Conservation (phyloP, 169 alveolate species). For the Amoebophrya sp. region DNA sequence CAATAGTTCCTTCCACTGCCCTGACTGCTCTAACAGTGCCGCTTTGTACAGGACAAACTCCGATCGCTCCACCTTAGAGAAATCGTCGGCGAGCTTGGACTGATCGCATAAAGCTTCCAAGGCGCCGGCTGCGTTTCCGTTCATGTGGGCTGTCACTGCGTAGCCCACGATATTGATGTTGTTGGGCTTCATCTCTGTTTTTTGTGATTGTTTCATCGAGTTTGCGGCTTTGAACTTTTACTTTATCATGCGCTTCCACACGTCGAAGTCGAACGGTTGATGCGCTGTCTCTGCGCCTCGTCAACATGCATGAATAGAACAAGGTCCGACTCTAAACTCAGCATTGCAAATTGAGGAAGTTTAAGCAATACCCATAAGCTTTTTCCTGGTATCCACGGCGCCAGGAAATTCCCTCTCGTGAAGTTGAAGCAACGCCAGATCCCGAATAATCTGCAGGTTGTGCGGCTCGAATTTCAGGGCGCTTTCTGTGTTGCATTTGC, state of each 20-base stretch:
- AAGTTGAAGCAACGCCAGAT: slow-evolving; percentile 60
- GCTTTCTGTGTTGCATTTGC: slow-evolving; percentile 35
- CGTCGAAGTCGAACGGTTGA: too few species aligned
- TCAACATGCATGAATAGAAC: too few species aligned
- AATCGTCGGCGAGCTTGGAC: background rate
- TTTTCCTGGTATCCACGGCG: slow-evolving; percentile 54
- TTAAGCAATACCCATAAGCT: slow-evolving; percentile 54
- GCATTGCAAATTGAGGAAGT: too few species aligned
- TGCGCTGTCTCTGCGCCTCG: too few species aligned
- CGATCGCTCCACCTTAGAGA: background rate
- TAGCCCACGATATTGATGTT: slow-evolving; percentile 45
- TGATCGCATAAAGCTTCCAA: background rate
- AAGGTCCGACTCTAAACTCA: too few species aligned
- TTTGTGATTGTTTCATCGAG: slow-evolving; percentile 53
- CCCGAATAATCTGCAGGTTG: slow-evolving; percentile 62
- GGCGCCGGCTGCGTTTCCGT: background rate
- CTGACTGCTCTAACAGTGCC: background rate
- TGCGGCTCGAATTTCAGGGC: slow-evolving; percentile 60
- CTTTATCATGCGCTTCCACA: too few species aligned
- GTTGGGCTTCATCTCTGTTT: background rate
- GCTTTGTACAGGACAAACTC: background rate
- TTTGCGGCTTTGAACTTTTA: too few species aligned
- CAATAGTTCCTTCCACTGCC: background rate
- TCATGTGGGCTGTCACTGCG: slow-evolving; percentile 58
- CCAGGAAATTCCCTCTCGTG: slow-evolving; percentile 64